Evolutionary conservation across 1,284 basidiomycete species (phyloP).

Genomic region (Malassezia vespertilionis): DNA sequence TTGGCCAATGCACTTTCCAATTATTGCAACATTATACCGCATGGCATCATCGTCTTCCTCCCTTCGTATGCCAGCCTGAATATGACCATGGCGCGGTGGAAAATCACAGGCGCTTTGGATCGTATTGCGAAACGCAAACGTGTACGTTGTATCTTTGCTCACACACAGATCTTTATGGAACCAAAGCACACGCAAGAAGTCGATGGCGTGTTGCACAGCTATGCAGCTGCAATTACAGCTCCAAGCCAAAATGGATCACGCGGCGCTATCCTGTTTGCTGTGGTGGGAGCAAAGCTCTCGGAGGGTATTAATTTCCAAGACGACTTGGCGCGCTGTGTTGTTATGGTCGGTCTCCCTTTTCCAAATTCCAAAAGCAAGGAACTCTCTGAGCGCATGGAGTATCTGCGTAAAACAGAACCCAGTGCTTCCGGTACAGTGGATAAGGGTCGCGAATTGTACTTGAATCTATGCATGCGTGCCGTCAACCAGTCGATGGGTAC

Average conservation of each 20-base stretch:
- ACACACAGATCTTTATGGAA: slow-evolving; percentile 68
- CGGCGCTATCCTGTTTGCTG: slow-evolving; percentile 58
- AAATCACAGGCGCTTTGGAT: slow-evolving; percentile 47
- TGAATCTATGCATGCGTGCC: slow-evolving; percentile 67
- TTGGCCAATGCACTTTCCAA: slow-evolving; percentile 73
- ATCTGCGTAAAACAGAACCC: slow-evolving; percentile 23
- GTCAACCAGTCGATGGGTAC: slow-evolving; percentile 92
- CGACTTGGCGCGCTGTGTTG: slow-evolving; percentile 72
- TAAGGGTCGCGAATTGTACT: slow-evolving; percentile 36
- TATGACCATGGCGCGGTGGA: slow-evolving; percentile 61
- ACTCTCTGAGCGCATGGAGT: slow-evolving; percentile 72
- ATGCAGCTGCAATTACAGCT: slow-evolving; percentile 56
- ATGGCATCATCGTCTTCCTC: slow-evolving; percentile 84
- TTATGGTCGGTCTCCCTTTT: slow-evolving; percentile 81
- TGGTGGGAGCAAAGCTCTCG: slow-evolving; percentile 89
- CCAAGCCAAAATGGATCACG: slow-evolving; percentile 26
- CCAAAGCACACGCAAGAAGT: slow-evolving; percentile 67
- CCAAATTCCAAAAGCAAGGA: slow-evolving; percentile 83
- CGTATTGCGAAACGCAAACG: slow-evolving; percentile 22
- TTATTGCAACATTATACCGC: slow-evolving; percentile 65
- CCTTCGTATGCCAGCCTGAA: slow-evolving; percentile 81
- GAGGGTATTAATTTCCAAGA: slow-evolving; percentile 88
- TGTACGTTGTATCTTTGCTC: not conserved
- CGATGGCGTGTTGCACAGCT: slow-evolving; percentile 65
- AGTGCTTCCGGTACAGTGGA: not conserved